phyloP scores from a whole-genome alignment of 805 yeast species.

The Helenozyma baotianmanensis region DNA sequence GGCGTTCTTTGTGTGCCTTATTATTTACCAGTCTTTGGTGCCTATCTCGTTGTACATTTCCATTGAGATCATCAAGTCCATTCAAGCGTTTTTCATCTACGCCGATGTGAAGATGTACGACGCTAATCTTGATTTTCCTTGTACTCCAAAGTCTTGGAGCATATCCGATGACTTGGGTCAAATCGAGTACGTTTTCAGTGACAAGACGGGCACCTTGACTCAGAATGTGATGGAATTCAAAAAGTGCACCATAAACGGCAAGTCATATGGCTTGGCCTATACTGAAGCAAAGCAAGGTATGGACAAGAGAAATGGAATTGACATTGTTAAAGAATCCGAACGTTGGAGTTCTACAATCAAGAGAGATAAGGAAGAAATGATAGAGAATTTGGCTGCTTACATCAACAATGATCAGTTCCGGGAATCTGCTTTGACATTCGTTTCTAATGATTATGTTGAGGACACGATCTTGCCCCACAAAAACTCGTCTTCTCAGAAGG shows the following conservation, averaged over 20 bases:
- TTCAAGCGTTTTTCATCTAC: slow-evolving; percentile 76
- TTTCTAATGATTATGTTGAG: slow-evolving; percentile 53
- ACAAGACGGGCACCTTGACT: slow-evolving; percentile 80
- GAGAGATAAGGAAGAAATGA: slow-evolving; percentile 47
- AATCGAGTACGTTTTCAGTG: slow-evolving; percentile 79
- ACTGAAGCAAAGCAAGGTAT: slow-evolving; percentile 81
- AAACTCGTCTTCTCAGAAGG: slow-evolving; percentile 30
- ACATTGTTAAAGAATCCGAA: slow-evolving; percentile 64
- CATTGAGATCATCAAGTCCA: slow-evolving; percentile 76
- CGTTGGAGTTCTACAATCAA: slow-evolving; percentile 49
- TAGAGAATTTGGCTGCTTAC: slow-evolving; percentile 30
- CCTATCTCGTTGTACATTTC: slow-evolving; percentile 82
- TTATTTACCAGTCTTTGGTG: slow-evolving; percentile 72
- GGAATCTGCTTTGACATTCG: slow-evolving; percentile 48
- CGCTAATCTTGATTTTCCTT: slow-evolving; percentile 66
- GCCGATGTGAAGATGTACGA: slow-evolving; percentile 73
- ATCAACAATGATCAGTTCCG: slow-evolving; percentile 44
- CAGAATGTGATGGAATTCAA: slow-evolving; percentile 85
- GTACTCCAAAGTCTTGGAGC: slow-evolving; percentile 82
- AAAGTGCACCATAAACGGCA: slow-evolving; percentile 72
- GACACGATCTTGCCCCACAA: slow-evolving; percentile 42
- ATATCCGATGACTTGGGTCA: slow-evolving; percentile 85
- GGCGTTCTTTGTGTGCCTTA: slow-evolving; percentile 70
- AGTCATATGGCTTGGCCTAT: slow-evolving; percentile 71
- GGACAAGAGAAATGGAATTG: slow-evolving; percentile 72